Evolutionary conservation across 805 yeast species (phyloP).

Genomic region (Metschnikowia santaceciliae): DNA sequence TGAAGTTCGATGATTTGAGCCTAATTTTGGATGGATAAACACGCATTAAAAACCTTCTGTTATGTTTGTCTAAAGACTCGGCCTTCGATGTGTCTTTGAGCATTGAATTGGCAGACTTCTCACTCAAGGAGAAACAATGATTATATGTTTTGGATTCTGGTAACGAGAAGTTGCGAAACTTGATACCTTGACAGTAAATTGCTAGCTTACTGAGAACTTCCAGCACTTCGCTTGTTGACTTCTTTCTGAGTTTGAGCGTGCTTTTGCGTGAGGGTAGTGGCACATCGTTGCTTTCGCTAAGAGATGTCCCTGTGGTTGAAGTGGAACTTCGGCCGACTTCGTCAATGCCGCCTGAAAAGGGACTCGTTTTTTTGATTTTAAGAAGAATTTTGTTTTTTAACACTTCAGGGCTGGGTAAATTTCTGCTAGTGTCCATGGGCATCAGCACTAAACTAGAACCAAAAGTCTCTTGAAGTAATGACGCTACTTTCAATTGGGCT

Average conservation of each 20-base stretch:
- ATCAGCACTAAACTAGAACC: slow-evolving; percentile 52
- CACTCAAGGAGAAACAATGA: slow-evolving; percentile 86
- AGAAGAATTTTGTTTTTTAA: slow-evolving; percentile 68
- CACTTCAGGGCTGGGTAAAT: slow-evolving; percentile 64
- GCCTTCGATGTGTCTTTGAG: slow-evolving; percentile 55
- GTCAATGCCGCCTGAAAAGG: slow-evolving; percentile 12
- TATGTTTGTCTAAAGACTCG: slow-evolving; percentile 68
- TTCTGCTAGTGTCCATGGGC: slow-evolving; percentile 29
- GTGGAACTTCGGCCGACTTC: slow-evolving; percentile 22
- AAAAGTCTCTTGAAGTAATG: slow-evolving; percentile 50
- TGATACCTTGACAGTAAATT: slow-evolving; percentile 68
- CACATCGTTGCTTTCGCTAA: slow-evolving; percentile 36
- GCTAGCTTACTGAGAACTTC: slow-evolving; percentile 57
- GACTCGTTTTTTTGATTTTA: slow-evolving; percentile 65
- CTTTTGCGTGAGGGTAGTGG: slow-evolving; percentile 9
- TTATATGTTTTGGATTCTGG: slow-evolving; percentile 79
- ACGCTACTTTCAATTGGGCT: slow-evolving; percentile 60
- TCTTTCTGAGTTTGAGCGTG: slow-evolving; percentile 22
- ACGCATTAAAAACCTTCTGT: slow-evolving; percentile 69
- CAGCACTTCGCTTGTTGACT: slow-evolving; percentile 23
- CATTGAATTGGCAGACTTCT: slow-evolving; percentile 61
- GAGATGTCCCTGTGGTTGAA: slow-evolving; percentile 38
- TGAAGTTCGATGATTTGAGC: slow-evolving; percentile 74
- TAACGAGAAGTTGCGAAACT: slow-evolving; percentile 75
- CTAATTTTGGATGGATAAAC: slow-evolving; percentile 83